Percentiles rank a stretch among this genome's conserved stretches.
phyloP scores from a whole-genome alignment of 768 basidiomycete species.

The Cystoderma amianthinum region DNA sequence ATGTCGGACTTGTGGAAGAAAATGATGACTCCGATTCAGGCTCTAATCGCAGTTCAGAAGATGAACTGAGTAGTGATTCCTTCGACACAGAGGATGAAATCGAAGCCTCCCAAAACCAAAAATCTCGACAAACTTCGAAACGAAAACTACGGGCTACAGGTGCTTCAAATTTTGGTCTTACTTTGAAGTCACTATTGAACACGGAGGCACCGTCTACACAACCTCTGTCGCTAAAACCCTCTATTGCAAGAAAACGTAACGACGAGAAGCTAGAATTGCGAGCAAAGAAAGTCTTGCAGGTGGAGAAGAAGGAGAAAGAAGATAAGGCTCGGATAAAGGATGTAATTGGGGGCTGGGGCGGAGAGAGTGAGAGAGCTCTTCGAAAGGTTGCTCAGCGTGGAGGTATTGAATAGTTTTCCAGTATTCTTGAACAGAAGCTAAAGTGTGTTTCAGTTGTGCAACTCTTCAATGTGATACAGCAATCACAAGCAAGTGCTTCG shows the following conservation, averaged over 20 bases:
- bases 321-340: conserved; percentile 61
- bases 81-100: conserved; percentile 64
- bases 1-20: conserved; percentile 7
- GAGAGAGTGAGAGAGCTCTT: conserved; percentile 67
- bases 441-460: conserved; percentile 52
- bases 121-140: conserved; percentile 77
- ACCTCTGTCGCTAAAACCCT: conserved; percentile 77
- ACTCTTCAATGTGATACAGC: conserved; percentile 82
- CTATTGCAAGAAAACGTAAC: conserved; percentile 57
- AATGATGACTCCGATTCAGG: conserved; percentile 14
- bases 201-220: conserved; percentile 65
- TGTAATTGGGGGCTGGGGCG: conserved; percentile 87
- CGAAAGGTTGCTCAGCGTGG: conserved; percentile 84
- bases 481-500: conserved; percentile 57
- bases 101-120: conserved; percentile 40
- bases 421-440: neutral
- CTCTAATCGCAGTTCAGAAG: conserved; percentile 13
- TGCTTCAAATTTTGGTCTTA: conserved; percentile 65
- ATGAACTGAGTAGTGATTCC: conserved; percentile 19
- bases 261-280: conserved; percentile 70
- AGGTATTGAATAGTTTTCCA: conserved; percentile 36
- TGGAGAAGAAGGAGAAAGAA: conserved; percentile 69
- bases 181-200: conserved; percentile 63
- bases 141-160: conserved; percentile 79
- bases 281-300: conserved; percentile 64